Percentiles rank a stretch among this genome's conserved stretches.
These are phyloP conservation scores for Euphorbia peplus DNA, from an alignment of 345 rosid genomes.

Conservation along the genomic window DNA sequence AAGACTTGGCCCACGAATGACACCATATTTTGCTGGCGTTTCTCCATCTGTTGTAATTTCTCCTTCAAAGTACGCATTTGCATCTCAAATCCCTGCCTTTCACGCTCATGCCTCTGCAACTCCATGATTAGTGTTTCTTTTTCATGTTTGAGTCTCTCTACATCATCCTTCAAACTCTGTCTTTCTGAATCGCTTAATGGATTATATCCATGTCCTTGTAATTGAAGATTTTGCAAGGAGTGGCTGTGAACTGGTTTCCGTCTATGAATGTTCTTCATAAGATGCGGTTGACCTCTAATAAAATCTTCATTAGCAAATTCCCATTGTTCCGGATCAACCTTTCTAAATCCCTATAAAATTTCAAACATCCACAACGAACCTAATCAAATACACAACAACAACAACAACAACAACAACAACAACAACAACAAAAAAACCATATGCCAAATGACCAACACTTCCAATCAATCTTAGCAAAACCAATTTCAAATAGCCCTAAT, in stretches of 20 bases:
- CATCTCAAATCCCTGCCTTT: slow-evolving; percentile 47
- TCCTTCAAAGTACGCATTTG: slow-evolving; percentile 61
- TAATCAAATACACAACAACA: background rate
- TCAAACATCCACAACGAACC: slow-evolving; percentile 18
- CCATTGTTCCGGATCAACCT: slow-evolving; percentile 85
- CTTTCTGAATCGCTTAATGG: slow-evolving; percentile 63
- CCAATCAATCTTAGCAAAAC: slow-evolving; percentile 73
- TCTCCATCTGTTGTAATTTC: slow-evolving; percentile 56
- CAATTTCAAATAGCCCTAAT: slow-evolving; percentile 23
- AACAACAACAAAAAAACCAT: background rate
- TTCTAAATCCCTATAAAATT: slow-evolving; percentile 71
- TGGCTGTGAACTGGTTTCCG: slow-evolving; percentile 93
- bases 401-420: no score
- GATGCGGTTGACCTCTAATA: slow-evolving; percentile 62
- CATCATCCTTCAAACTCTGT: slow-evolving; percentile 54
- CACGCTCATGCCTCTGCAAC: slow-evolving; percentile 54
- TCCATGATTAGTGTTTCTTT: slow-evolving; percentile 52
- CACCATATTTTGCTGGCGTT: slow-evolving; percentile 51
- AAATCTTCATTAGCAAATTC: slow-evolving; percentile 91
- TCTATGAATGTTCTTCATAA: slow-evolving; percentile 84
- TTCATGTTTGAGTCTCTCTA: slow-evolving; percentile 54
- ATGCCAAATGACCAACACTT: slow-evolving; percentile 58
- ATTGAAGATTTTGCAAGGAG: slow-evolving; percentile 55
- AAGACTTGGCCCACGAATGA: slow-evolving; percentile 47
- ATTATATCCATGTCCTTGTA: slow-evolving; percentile 51